A percentile compares a stretch with the other conserved stretches of the same genome.
Conservation (phyloP, 1,284 basidiomycete genomes). For the Prillingera fragicola region DNA sequence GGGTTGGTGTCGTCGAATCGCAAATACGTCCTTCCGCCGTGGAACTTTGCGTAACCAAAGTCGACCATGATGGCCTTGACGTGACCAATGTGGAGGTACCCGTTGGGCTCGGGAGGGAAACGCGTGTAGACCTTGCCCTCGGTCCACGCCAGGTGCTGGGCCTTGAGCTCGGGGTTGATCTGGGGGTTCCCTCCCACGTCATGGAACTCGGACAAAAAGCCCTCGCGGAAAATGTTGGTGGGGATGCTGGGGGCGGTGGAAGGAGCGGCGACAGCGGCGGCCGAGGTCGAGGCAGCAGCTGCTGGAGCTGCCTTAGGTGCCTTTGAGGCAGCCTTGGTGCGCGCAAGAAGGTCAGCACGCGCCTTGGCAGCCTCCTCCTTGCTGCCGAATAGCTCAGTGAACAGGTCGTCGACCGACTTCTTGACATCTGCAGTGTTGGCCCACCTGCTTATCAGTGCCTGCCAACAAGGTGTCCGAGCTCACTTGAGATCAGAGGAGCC, state of each 20-base stretch:
- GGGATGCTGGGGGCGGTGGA: constrained; percentile 36
- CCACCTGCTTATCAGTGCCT: constrained; percentile 59
- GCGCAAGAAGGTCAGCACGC: constrained; percentile 60
- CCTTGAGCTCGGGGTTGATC: constrained; percentile 67
- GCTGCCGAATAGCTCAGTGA: constrained; percentile 69
- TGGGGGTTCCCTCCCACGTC: constrained; percentile 94
- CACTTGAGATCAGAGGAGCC: constrained; percentile 57
- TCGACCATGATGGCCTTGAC: constrained; percentile 98
- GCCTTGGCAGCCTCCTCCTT: constrained; percentile 62
- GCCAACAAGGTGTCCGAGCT: constrained; percentile 4
- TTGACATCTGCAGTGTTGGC: constrained; percentile 85
- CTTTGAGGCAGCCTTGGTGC: constrained; percentile 54
- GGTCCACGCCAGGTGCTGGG: constrained; percentile 75
- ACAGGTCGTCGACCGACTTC: constrained; percentile 72
- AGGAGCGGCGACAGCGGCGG: constrained; percentile 40
- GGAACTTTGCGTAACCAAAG: constrained; percentile 92
- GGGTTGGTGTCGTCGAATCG: constrained; percentile 98
- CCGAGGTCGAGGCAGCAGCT: constrained; percentile 22
- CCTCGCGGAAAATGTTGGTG: constrained; percentile 79
- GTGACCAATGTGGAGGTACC: constrained; percentile 92
- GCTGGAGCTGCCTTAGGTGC: constrained; percentile 54
- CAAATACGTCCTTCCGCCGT: constrained; percentile 85
- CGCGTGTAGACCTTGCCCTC: constrained; percentile 85
- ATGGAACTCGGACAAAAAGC: constrained; percentile 89
- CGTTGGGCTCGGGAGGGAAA: constrained; percentile 98